Conservation (phyloP, 495 filamentous ascomycete species). For the Podospora sp. region DNA sequence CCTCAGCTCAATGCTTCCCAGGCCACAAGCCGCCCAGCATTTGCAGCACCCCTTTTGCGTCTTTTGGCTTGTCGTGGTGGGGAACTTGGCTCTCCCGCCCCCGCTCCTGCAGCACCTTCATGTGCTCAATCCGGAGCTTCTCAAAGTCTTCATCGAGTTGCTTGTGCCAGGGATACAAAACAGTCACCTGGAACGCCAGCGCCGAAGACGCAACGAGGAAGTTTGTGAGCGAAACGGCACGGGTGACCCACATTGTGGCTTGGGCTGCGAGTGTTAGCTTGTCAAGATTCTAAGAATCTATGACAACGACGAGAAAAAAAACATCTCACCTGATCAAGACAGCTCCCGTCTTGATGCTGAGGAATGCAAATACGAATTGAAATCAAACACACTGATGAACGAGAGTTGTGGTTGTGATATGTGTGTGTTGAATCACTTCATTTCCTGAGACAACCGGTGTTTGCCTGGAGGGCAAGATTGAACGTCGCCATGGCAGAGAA, state of each 20-base stretch:
- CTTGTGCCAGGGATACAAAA: constrained; percentile 68
- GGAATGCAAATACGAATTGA: no score
- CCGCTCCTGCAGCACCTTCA: constrained; percentile 32
- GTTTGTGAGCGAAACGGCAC: constrained; percentile 62
- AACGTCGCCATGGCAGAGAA: not conserved
- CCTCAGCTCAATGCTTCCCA: not conserved
- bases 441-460: not conserved
- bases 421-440: not conserved
- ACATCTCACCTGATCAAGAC: no score
- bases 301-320: no score
- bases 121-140: constrained; percentile 56
- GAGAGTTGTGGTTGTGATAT: not conserved
- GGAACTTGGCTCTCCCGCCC: not conserved
- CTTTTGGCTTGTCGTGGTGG: not conserved
- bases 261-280: not conserved
- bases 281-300: no score
- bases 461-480: not conserved
- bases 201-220: constrained; percentile 62
- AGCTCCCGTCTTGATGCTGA: no score
- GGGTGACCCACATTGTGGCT: constrained; percentile 38
- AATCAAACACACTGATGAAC: not conserved
- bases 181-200: constrained; percentile 63
- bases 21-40: constrained; percentile 5
- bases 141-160: constrained; percentile 61
- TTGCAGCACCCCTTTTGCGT: not conserved